Percentiles rank a stretch among this genome's conserved stretches.
Conservation (phyloP, 352 stramenopile genomes). For the Phytophthora cajani region DNA sequence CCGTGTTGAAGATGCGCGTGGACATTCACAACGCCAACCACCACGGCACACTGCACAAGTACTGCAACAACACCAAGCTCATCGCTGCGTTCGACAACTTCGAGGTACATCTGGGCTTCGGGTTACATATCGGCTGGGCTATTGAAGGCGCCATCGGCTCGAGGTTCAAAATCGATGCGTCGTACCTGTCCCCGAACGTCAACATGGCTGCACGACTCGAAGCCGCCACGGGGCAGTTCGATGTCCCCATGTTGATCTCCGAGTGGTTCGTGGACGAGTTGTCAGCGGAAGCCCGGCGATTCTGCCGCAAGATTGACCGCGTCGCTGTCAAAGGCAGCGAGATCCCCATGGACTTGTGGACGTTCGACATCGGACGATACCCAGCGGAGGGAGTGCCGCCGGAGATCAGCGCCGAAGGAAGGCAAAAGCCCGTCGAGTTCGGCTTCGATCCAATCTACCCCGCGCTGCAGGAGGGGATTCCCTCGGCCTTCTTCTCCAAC, state of each 20-base stretch:
- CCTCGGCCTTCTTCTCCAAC: conserved; percentile 87
- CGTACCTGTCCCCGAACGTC: conserved; percentile 97
- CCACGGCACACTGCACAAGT: conserved; percentile 80
- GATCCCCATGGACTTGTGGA: conserved; percentile 95
- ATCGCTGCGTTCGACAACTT: conserved; percentile 89
- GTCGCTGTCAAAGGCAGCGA: conserved; percentile 97
- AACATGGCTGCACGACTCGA: conserved; percentile 98
- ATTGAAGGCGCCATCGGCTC: conserved; percentile 98
- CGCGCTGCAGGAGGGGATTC: conserved; percentile 81
- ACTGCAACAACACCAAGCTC: conserved; percentile 85
- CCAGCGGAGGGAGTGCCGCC: conserved; percentile 58
- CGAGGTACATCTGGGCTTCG: conserved; percentile 96
- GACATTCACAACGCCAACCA: conserved; percentile 95
- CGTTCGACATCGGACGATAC: conserved; percentile 92
- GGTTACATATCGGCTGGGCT: conserved; percentile 97
- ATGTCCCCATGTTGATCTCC: conserved; percentile 94
- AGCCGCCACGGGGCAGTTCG: conserved; percentile 96
- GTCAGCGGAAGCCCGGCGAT: conserved; percentile 80
- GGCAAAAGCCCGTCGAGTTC: conserved; percentile 89
- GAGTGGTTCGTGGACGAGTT: conserved; percentile 96
- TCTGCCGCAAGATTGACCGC: conserved; percentile 95
- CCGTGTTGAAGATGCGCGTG: conserved; percentile 97
- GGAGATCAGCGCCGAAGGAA: conserved; percentile 58
- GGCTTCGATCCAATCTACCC: conserved; percentile 72
- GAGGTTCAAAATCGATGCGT: conserved; percentile 98